Evolutionary conservation across 805 yeast genomes (phyloP), one percentile per base, ranked within the genome.

Genomic region (Suhomyces sp.): DNA sequence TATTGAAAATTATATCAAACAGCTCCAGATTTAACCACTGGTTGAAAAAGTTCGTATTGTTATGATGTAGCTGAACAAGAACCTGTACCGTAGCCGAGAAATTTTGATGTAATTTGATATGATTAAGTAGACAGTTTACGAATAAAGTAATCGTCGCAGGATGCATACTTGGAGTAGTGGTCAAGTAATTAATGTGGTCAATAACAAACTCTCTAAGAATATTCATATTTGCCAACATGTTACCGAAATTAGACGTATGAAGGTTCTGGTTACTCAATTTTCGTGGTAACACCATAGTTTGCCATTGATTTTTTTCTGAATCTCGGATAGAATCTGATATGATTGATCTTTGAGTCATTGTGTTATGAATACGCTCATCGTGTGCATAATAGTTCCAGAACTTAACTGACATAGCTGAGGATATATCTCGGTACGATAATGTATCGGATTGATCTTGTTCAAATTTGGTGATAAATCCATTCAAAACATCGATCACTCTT

Each of bases 81-180:
- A 47, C 53, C 17, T 46, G 42, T 1, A 52, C 45, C 4, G 57
- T 39, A 1, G 63, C 71, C 2, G 65, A 46, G 29, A 58, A 56
- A 42, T 66, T 66, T 34, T 63, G 68, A 44, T 56, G 53, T 13
- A 56, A 32, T 20, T 49, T 50, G 15, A 65, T 40, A 43, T 66
- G 71, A 40, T 60, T 56, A 22, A 68, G 44, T 2, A 65, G 18
- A 36, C 72, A 64, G 37, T 65, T 64, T 19, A 67, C 36, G 36
- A 68, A 64, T 2, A 56, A 29, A 3, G 34, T 44, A 10, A 54
- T 40, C 10, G 63, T 52, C 26, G 44, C 39, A 2, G 19, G 6
- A 5, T 41, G 35, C 22, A 37, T 44, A 3, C 47, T 27, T 2
- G 19, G 8, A 11, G 36, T 36, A 2, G 30, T 17, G 33, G 28